Conservation (phyloP, 1,139 yeast species). For the Debaryomyces subglobosus region DNA sequence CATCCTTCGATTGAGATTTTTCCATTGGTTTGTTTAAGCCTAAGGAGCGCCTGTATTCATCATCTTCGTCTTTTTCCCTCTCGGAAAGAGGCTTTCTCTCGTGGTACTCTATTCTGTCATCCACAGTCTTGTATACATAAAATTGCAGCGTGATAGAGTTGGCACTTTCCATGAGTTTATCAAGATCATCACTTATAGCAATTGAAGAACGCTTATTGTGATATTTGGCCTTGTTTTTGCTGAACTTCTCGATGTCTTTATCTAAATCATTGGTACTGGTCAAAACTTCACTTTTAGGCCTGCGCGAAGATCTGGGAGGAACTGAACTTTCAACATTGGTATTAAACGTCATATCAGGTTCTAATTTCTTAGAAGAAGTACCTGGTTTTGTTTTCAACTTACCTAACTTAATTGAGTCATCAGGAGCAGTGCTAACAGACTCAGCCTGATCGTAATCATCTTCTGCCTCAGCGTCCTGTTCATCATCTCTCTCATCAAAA, state of each 20-base stretch:
- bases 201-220: conserved; percentile 19
- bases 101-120: not conserved
- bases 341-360: conserved; percentile 35
- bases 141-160: conserved; percentile 20
- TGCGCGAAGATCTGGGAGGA: conserved; percentile 45
- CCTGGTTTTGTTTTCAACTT: conserved; percentile 15
- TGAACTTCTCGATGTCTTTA: conserved; percentile 14
- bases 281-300: conserved; percentile 42
- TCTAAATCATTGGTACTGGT: conserved; percentile 16
- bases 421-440: not conserved
- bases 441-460: conserved; percentile 9
- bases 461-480: conserved; percentile 5
- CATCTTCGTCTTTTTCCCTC: not conserved
- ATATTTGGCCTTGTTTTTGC: conserved; percentile 3
- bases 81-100: conserved; percentile 1
- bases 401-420: conserved; percentile 16
- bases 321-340: conserved; percentile 44
- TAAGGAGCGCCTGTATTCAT: not conserved
- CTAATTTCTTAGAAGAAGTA: conserved; percentile 11
- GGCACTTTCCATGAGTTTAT: conserved; percentile 45
- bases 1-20: not conserved
- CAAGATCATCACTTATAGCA: conserved; percentile 42
- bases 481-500: conserved; percentile 6
- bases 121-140: not conserved
- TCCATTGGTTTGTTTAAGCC: not conserved